Base-by-base conservation (phyloP, 139 green algal genomes). In the Micractinium sp. region DNA sequence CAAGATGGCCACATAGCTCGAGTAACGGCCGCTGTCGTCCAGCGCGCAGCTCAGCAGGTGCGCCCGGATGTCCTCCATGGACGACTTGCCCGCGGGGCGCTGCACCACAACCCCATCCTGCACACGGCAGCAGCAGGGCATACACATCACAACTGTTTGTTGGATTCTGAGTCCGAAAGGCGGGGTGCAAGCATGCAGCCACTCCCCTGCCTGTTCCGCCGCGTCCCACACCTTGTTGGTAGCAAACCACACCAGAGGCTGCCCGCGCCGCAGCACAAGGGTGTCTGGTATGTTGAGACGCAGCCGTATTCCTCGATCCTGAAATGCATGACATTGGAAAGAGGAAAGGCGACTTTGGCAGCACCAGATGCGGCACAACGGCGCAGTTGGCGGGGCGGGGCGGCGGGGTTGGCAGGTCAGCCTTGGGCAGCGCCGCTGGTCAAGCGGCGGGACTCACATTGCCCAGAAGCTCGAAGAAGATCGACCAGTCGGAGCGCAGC, bases 251-350 rank as follows among this genome's bases (percentile, higher is more conserved):
- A 92, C 91, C 1, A 85, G 86, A 0, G 94, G 85, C 82, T 94
- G 87, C 1, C 93, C 92, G 74, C 91, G 91, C 25, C 89, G 76
- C 56, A 96, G 91, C 2, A 95, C 87, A 5, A 96, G 83, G 0
- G 92, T 96, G 84, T 96, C 92, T 22, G 93, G 92, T 16, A 96
- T 90, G 86, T 93, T 94, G 23, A 94, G 74, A 29, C 93, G 93
- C 35, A 91, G 92, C 75, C 90, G 90, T 18, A 96, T 85, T 15
- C 93, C 93, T 36, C 93, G 92, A 38, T 96, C 93, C 93, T 96
- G 92, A 81, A 63, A 4, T 47, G 29, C 36, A 38, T 3, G 36
- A 1, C 3, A 5, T 13, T 56, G 29, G 29, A 53, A 31, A 9
- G 35, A 33, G 35, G 35, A 14, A 0, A 29, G 35, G 75, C 35